A percentile compares a stretch with the other conserved stretches of the same genome.
Conservation (phyloP, 805 yeast genomes). For the Kodamaea neixiangensis region DNA sequence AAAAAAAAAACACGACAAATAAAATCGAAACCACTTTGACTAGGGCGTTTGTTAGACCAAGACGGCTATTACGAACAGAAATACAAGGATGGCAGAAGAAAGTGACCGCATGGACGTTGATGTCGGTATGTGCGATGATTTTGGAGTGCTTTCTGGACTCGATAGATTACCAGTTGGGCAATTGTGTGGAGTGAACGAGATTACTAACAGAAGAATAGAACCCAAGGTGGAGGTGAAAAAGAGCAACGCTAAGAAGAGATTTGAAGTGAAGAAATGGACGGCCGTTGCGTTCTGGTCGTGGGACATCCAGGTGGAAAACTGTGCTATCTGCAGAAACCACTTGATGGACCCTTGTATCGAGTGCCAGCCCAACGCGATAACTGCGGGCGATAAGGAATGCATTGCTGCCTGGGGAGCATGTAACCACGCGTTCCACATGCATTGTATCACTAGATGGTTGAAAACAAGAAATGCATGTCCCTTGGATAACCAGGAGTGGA, state of each 20-base stretch:
- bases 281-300: constrained; percentile 99
- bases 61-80: background rate
- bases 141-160: background rate
- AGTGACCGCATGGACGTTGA: constrained; percentile 36
- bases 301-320: constrained; percentile 93
- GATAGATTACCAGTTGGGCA: background rate
- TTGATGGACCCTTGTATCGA: constrained; percentile 98
- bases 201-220: constrained; percentile 15
- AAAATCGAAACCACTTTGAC: background rate
- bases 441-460: constrained; percentile 95
- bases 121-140: constrained; percentile 20
- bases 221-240: constrained; percentile 21
- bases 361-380: constrained; percentile 83
- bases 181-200: background rate
- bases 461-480: constrained; percentile 96
- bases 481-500: constrained; percentile 91
- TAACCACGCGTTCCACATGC: constrained; percentile 97
- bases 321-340: constrained; percentile 98
- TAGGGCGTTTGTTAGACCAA: background rate
- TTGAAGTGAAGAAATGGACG: constrained; percentile 96
- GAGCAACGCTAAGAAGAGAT: constrained; percentile 61
- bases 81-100: constrained; percentile 13
- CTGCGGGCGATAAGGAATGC: constrained; percentile 67
- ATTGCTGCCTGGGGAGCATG: constrained; percentile 97
- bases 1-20: constrained; percentile 4